phyloP scores from a whole-genome alignment of 2,329 filamentous ascomycete species.

The Neurospora sp. region DNA sequence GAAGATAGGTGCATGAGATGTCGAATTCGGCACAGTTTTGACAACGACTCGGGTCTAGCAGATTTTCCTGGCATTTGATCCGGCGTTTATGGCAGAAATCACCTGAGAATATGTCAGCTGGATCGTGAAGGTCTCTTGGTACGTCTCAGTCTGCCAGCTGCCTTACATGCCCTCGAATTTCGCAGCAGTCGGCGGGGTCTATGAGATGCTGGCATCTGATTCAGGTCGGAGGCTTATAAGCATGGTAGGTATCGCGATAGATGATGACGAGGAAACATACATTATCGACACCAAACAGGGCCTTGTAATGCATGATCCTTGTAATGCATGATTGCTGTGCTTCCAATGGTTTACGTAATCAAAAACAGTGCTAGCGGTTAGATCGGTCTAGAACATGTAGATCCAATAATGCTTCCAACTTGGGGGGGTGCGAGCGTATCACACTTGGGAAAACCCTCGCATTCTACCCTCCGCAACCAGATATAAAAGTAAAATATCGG shows the following conservation, averaged over 20 bases:
- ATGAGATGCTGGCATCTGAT: not conserved
- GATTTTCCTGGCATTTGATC: slow-evolving; percentile 15
- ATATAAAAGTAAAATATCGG: no score
- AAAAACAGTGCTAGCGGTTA: not conserved
- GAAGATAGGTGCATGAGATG: slow-evolving; percentile 14
- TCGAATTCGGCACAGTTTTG: slow-evolving; percentile 17
- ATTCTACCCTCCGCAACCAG: no score
- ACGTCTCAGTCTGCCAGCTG: not conserved
- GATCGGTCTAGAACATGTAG: not conserved
- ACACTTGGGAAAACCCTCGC: not conserved
- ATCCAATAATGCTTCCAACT: not conserved
- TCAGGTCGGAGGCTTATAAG: not conserved
- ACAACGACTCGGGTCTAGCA: slow-evolving; percentile 7
- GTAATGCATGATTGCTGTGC: not conserved
- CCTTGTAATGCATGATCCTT: not conserved
- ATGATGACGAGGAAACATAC: not conserved
- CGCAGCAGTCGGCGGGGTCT: slow-evolving; percentile 5
- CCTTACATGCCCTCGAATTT: slow-evolving; percentile 6
- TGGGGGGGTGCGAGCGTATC: not conserved
- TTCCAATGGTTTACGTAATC: not conserved
- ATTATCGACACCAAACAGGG: not conserved
- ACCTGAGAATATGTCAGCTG: slow-evolving; percentile 3
- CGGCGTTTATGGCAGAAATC: slow-evolving; percentile 18
- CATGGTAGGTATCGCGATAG: not conserved
- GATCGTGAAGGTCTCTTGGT: not conserved